Conservation (phyloP, 2,329 filamentous ascomycete genomes). For the Alternaria longipes region DNA sequence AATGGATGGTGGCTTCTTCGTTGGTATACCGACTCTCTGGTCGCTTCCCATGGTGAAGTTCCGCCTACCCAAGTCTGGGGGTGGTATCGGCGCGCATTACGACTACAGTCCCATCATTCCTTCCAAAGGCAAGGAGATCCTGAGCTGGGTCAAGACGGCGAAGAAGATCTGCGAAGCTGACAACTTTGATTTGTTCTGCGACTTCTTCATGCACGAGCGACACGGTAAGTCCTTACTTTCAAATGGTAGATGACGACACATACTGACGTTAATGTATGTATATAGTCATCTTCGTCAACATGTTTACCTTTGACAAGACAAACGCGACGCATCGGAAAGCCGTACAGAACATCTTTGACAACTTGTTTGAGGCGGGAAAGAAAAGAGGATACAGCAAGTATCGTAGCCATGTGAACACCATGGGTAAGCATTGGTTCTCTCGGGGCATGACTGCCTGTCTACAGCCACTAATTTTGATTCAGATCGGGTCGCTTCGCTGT, state of each 20-base stretch:
- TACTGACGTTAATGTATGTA: background rate
- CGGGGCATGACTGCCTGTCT: background rate
- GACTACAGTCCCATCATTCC: constrained; percentile 47
- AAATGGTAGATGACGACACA: background rate
- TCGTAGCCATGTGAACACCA: constrained; percentile 42
- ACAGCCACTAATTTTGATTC: constrained; percentile 2
- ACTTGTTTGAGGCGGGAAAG: constrained; percentile 39
- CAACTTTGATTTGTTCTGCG: constrained; percentile 57
- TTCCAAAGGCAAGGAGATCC: constrained; percentile 49
- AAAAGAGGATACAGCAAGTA: constrained; percentile 46
- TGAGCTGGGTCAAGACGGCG: constrained; percentile 55
- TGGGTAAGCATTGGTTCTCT: constrained; percentile 31
- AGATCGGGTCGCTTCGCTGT: constrained; percentile 44
- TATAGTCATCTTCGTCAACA: constrained; percentile 57
- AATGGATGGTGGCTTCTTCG: constrained; percentile 43
- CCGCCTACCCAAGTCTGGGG: constrained; percentile 37
- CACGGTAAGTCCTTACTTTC: constrained; percentile 30
- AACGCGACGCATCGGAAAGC: constrained; percentile 50
- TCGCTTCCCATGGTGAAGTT: constrained; percentile 46
- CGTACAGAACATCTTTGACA: constrained; percentile 43
- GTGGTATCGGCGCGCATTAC: constrained; percentile 44
- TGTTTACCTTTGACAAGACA: constrained; percentile 60
- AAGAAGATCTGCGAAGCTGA: constrained; percentile 56
- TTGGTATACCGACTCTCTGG: constrained; percentile 44
- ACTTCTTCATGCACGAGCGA: constrained; percentile 61